Evolutionary conservation across 179 eudicot genomes (phyloP), one percentile per base, ranked within the genome.

Genomic region (Heliamphora pulchella): DNA sequence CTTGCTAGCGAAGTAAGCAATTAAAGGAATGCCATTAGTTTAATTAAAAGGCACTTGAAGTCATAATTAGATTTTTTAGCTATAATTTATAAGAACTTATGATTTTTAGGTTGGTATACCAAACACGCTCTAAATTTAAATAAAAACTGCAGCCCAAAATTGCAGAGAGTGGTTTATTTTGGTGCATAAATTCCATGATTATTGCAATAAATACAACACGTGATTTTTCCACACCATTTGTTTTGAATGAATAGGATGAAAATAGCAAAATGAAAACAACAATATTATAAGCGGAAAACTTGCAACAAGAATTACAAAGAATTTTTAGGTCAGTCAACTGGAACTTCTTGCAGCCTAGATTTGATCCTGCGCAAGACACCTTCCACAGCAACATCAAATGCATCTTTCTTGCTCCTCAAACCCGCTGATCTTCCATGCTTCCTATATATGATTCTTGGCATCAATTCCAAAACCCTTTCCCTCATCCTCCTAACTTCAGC

Each of bases 401-500:
- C 98, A 84, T 95, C 98, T 71, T 91, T 93, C 84, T 80, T 90
- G 8, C 86, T 85, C 89, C 86, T 91, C 86, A 93, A 84, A 17
- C 98, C 98, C 62, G 92, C 63, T 22, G 98, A 91, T 78, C 98
- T 93, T 78, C 97, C 98, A 83, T 95, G 98, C 75, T 91, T 93
- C 67, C 97, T 86, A 65, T 95, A 95, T 81, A 90, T 88, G 47
- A 95, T 80, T 47, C 84, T 89, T 0, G 98, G 93, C 63, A 95
- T 85, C 81, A 95, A 63, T 81, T 95, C 98, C 84, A 93, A 41
- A 18, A 95, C 85, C 43, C 82, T 93, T 76, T 95, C 97, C 75
- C 97, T 91, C 94, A 89, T 95, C 82, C 89, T 95, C 86, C 93
- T 85, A 57, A 95, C 97, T 63, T 90, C 85, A 5, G 72, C 82